Evolutionary conservation across 176 grass and related monocot genomes (phyloP), one percentile per base, ranked within the genome.

Genomic region (Carex cristatella): DNA sequence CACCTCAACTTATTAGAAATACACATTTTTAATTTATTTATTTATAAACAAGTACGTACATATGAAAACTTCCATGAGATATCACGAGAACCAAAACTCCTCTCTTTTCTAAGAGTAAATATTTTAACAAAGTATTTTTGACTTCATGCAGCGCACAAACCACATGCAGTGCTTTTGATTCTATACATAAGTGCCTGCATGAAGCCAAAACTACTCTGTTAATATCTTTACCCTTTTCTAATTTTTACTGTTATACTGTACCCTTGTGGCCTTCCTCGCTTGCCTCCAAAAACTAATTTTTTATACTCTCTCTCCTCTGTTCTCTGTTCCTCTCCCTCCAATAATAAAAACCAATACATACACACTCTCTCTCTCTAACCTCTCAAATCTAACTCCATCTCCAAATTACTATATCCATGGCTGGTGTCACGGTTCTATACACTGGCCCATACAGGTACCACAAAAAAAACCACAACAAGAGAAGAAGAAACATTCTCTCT

Each of bases 401-500:
- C 60, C 30, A 8, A 14, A 9, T 40, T 40, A 40, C 67, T 49
- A 23, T 15, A 40, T 27, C 71, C 85, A 98, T 98, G 95, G 85
- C 88, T 16, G 84, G 81, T 69, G 69, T 75, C 59, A 60, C 65
- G 7, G 53, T 76, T 35, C 77, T 79, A 15, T 30, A 44, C 59
- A 61, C 77, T 18, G 86, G 68, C 48, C 46, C 61, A 23, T 81
- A 66, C 61, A 84, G 32, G 70, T 73, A 46, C 53, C 37, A 53
- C 81, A 54, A 87, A 81, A 84, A 64, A 84, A 84, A 64, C 81
- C 14, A 53, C 67, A 53, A 49, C 78, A 63, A 32, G 60, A 86
- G 82, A 71, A 86, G 38, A 19, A 90, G 19, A 28, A 90, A 91
- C 86, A 77, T 94, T 27, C 28, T 90, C 23, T 63, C 91, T 32